A percentile compares a stretch with the other conserved stretches of the same genome.
Evolutionary conservation across 495 filamentous ascomycete genomes (phyloP).

Genomic region (Bombardia bombarda): DNA sequence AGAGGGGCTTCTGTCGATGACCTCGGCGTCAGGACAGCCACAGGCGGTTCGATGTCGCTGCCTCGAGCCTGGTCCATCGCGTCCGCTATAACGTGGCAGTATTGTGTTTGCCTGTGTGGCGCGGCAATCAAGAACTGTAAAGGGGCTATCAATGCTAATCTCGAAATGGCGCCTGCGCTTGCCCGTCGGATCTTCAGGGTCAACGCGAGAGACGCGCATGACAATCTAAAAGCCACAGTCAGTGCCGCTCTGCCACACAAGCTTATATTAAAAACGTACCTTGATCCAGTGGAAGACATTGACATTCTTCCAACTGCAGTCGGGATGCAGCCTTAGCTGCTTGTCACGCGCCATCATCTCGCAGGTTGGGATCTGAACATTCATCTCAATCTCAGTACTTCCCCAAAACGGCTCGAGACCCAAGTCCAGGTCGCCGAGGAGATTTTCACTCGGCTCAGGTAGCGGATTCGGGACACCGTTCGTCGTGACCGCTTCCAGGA

Average conservation of each 20-base stretch:
- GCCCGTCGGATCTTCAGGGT: constrained; percentile 66
- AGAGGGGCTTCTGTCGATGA: constrained; percentile 31
- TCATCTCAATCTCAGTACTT: constrained; percentile 96
- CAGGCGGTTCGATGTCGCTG: constrained; percentile 51
- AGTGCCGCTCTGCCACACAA: not conserved
- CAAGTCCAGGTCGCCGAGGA: constrained; percentile 71
- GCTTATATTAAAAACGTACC: constrained; percentile 42
- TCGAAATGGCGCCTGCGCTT: constrained; percentile 88
- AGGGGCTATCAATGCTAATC: constrained; percentile 97
- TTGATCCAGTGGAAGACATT: constrained; percentile 99
- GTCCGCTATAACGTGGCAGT: constrained; percentile 74
- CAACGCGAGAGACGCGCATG: constrained; percentile 85
- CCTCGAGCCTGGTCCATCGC: constrained; percentile 35
- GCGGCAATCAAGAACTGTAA: constrained; percentile 90
- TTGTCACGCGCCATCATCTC: constrained; percentile 79
- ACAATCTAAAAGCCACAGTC: constrained; percentile 62
- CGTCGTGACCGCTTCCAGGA: constrained; percentile 25
- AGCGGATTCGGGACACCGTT: constrained; percentile 28
- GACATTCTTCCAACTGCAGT: constrained; percentile 93
- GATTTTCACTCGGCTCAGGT: constrained; percentile 51
- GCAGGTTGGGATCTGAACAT: constrained; percentile 88
- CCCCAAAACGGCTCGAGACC: constrained; percentile 59
- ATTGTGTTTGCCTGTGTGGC: constrained; percentile 87
- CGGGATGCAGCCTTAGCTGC: constrained; percentile 69
- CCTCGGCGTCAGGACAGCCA: constrained; percentile 66